Evolutionary conservation across 441 rosid species (phyloP), one percentile per base, ranked within the genome.

Genomic region (Adansonia rubrostipa): DNA sequence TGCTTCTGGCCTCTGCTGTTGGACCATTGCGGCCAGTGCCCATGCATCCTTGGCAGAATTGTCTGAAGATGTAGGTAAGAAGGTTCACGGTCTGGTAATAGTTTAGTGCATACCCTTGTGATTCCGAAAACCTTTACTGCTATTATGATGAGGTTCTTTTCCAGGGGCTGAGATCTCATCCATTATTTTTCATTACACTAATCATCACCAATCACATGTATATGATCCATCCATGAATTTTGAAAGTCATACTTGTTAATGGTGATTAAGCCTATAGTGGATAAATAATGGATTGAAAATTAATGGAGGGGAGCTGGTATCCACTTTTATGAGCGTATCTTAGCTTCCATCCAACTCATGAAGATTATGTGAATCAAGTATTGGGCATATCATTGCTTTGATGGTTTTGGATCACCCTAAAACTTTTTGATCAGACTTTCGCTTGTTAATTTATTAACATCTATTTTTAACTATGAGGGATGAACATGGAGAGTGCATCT

Each of bases 1-100:
- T 84, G 89, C 99, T 66, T 87, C 84, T 95, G 89, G 98, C 99
- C 80, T 91, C 97, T 84, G 90, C 98, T 80, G 90, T 95, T 76
- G 99, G 98, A 82, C 99, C 99, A 54, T 98, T 74, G 98, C 99
- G n/a, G 97, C 97, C 61, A 92, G 97, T 90, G 98, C 99, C 58
- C 98, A 92, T 86, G 95, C 97, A 81, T 89, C 99, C 72, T 88
- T 95, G 79, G 90, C 90, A 47, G 89, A 87, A 77, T 81, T 95
- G 82, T 89, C 92, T 8, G 90, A 87, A 76, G 96, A 91, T 74
- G 83, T 70, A 19, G 50, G 28, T 44, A 61, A 17, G 42, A 80
- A 77, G 81, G 78, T 71, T 54, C 79, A 2, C 79, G 72, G 73
- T 83, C 47, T 56, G 67, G 70, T 79, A 80, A 85, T 77, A 89